Evolutionary conservation across 139 green algal species (phyloP).

Genomic region (Limnomonas spitsbergensis): DNA sequence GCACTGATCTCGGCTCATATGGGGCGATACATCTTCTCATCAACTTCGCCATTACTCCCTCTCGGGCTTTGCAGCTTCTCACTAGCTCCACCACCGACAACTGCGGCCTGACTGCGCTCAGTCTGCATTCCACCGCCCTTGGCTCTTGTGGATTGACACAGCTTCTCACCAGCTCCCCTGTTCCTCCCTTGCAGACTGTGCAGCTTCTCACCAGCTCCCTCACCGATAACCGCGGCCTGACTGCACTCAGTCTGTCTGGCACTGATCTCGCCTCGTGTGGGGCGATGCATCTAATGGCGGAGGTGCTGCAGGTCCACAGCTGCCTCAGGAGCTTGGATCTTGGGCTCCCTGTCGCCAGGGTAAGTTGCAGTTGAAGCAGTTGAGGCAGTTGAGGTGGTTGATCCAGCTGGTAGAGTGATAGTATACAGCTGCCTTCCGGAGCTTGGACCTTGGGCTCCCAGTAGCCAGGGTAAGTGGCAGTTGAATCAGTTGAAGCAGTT

Average conservation of each 20-base stretch:
- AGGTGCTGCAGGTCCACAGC: background rate
- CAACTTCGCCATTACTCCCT: background rate
- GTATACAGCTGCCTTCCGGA: no score
- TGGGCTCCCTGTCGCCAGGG: background rate
- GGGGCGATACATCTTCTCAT: no score
- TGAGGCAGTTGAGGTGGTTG: no score
- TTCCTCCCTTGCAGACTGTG: background rate
- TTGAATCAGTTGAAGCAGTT: no score
- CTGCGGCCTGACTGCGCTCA: background rate
- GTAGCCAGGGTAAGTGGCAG: no score
- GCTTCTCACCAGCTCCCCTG: background rate
- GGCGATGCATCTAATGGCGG: background rate
- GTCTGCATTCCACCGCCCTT: background rate
- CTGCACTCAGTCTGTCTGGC: background rate
- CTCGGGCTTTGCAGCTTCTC: background rate
- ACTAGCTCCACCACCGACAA: background rate
- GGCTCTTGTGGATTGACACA: background rate
- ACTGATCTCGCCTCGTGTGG: background rate
- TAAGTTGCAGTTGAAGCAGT: no score
- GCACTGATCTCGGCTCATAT: no score
- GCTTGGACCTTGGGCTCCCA: no score
- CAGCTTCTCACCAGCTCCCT: background rate
- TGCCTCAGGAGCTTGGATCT: background rate
- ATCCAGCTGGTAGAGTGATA: no score
- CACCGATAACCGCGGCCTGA: background rate